Evolutionary conservation across 83 land plant species (phyloP), one percentile per base, ranked within the genome.

Genomic region (Picea abies): DNA sequence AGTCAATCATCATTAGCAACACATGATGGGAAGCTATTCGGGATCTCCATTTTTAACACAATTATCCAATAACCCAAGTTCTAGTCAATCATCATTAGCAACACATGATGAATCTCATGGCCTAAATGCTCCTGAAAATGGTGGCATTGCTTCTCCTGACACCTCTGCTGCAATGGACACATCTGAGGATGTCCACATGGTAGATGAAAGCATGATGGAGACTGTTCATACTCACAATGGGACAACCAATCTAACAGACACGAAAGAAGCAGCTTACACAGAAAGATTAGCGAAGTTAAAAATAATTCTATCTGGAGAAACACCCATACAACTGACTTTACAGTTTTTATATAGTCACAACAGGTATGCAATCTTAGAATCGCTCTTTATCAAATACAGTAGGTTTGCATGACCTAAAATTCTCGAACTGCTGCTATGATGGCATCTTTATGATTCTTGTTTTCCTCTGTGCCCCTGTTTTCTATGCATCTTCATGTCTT

Each of bases 321-420:
- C 97, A 32, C 90, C 99, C 6, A 97, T 97, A 20, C 90, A 96
- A 70, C 80, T 97, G 76, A 94, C 98, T 39, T 82, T 96, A 64
- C 98, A 96, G 72, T 97, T 97, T 80, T 82, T 97, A 12, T 97
- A 97, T 66, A 92, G 94, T 76, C 97, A 96, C 79, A 97, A 97
- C 82, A 94, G 92, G 99, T 97, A 60, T 84, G 84, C 7, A 26
- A 35, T 70, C 8, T 4, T 16, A 17, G 23, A 25, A 12, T 52
- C 12, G 56, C 56, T 52, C 56, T 52, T 52, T 52, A 52, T 52
- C 56, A 52, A 52, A 52, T 52, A 52, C 11, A 52, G 56, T 52
- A 12, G 14, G 12, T 12, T 52, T 52, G 56, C 56, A 52, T 52
- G 12, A 11, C 12, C 56, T 52, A 52, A 41, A 52, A 11, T 52